Evolutionary conservation across 306 rosid species (phyloP), one percentile per base, ranked within the genome.

Genomic region (Pyrus bretschneideri): DNA sequence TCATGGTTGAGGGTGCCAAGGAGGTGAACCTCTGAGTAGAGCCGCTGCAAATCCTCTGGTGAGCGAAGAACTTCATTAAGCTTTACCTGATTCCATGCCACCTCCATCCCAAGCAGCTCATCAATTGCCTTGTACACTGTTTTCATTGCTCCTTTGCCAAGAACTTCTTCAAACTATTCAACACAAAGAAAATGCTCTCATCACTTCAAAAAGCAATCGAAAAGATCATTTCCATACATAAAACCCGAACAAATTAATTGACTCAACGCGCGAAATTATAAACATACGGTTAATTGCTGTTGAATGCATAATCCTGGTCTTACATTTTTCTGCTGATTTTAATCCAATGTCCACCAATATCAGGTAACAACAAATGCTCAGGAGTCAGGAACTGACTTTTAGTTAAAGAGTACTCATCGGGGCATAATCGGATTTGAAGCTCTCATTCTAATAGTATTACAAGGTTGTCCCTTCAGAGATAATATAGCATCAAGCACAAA

Each of bases 61-160:
- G 88, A 81, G 54, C 86, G 82, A 72, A 93, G 91, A 21, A 90
- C 95, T 59, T 89, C 89, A 0, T 81, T 89, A 75, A 93, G 89
- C 71, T 76, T 88, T 69, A 91, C 95, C 64, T 89, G 98, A 79
- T 85, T 93, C 98, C 98, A 93, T 22, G 98, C 98, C 70, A 91
- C 97, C 81, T 93, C 98, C 76, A 89, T 83, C 68, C 98, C 98
- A 70, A 89, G 89, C 69, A 86, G 81, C 84, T 84, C 92, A 73
- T 93, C 98, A 67, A 93, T 88, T 73, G 98, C 98, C 87, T 84
- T 88, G 86, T 91, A 93, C 81, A 93, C 98, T 30, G 88, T 89
- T 68, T 93, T 93, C 97, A 84, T 91, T 58, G 98, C 97, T 64
- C 98, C 98, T 84, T 91, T 93, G 51, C 98, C 98, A 62, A 93